These are phyloP conservation scores for Westerdykella aurantiaca DNA, from an alignment of 2,329 filamentous ascomycete species.

Conservation along the genomic window DNA sequence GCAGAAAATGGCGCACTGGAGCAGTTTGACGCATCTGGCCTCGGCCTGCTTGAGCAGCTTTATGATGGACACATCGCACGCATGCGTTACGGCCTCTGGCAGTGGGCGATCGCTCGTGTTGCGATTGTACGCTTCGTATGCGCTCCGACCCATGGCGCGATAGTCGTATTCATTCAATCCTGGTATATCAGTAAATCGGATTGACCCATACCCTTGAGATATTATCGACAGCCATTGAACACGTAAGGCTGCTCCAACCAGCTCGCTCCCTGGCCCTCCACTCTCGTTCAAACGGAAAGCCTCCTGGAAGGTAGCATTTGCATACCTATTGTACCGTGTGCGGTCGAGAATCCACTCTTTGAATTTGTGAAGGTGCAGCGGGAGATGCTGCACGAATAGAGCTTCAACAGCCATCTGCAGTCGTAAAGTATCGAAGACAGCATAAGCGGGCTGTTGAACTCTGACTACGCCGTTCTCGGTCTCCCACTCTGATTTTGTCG, in stretches of 20 bases:
- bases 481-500: conserved; percentile 26
- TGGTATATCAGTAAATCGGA: conserved; percentile 26
- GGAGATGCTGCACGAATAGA: conserved; percentile 24
- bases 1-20: conserved; percentile 27
- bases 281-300: conserved; percentile 24
- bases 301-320: conserved; percentile 27
- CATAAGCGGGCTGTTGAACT: conserved; percentile 31
- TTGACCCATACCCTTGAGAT: conserved; percentile 35
- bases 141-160: conserved; percentile 22
- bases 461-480: conserved; percentile 22
- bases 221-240: conserved; percentile 33
- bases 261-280: conserved; percentile 7
- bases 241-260: conserved; percentile 27
- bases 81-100: conserved; percentile 32
- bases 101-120: conserved; percentile 29
- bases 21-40: conserved; percentile 24
- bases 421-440: conserved; percentile 28
- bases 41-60: conserved; percentile 29
- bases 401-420: conserved; percentile 23
- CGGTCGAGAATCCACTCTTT: conserved; percentile 30
- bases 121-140: conserved; percentile 33
- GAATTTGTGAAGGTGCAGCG: conserved; percentile 21
- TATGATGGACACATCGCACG: conserved; percentile 34
- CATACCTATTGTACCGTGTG: conserved; percentile 24
- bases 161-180: conserved; percentile 31